A percentile compares a stretch with the other conserved stretches of the same genome.
Evolutionary conservation across 768 basidiomycete species (phyloP).

Genomic region (Trametes maxima): DNA sequence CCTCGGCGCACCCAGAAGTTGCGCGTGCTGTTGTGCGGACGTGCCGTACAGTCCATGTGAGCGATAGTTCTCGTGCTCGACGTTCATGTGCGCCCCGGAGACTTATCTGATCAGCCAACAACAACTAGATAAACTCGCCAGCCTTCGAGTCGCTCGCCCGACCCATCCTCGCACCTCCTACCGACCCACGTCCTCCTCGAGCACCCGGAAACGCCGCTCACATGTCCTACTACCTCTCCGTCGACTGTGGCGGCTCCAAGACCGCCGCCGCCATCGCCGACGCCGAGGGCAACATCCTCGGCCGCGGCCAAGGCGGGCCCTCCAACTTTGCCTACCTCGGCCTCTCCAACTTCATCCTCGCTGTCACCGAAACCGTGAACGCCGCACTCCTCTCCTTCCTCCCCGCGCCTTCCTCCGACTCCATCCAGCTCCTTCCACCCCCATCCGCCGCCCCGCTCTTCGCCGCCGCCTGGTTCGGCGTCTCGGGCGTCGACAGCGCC

Average conservation of each 20-base stretch:
- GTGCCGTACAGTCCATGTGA: slow-evolving; percentile 5
- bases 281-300: slow-evolving; percentile 57
- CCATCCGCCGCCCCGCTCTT: slow-evolving; percentile 43
- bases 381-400: slow-evolving; percentile 53
- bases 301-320: slow-evolving; percentile 70
- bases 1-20: too few relatives aligned
- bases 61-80: neutral
- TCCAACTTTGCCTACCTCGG: slow-evolving; percentile 87
- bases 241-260: slow-evolving; percentile 90
- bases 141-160: neutral
- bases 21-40: neutral
- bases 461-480: slow-evolving; percentile 78
- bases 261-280: slow-evolving; percentile 75
- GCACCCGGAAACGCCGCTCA: neutral
- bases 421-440: slow-evolving; percentile 39
- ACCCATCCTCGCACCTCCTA: neutral
- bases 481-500: slow-evolving; percentile 80
- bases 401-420: slow-evolving; percentile 35
- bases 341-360: slow-evolving; percentile 55
- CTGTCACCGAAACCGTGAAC: slow-evolving; percentile 53
- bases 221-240: slow-evolving; percentile 65
- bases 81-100: slow-evolving; percentile 12
- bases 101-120: slow-evolving; percentile 17
- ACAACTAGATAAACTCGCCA: slow-evolving; percentile 9
- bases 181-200: neutral